phyloP scores from a whole-genome alignment of 1,284 basidiomycete species.

The Leccinum pachyderme region DNA sequence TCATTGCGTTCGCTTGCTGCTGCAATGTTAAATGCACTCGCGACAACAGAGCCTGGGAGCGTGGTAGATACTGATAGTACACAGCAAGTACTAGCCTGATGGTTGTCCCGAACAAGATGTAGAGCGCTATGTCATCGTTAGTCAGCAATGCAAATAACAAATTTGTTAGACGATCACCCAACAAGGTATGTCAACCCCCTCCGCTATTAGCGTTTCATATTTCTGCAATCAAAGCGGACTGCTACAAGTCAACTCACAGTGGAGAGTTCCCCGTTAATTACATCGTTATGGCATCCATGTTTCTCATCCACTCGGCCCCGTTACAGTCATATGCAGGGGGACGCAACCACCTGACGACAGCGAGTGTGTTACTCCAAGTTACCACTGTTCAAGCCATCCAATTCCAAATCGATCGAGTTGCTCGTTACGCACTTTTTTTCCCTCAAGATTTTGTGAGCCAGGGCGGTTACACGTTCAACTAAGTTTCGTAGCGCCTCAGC shows the following conservation, averaged over 20 bases:
- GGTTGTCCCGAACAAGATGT: not conserved
- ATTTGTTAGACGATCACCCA: conserved; percentile 23
- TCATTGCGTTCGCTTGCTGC: conserved; percentile 18
- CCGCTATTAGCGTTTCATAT: conserved; percentile 10
- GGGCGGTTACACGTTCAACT: conserved; percentile 25
- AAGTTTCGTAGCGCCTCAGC: conserved; percentile 25
- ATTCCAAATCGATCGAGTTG: conserved; percentile 25
- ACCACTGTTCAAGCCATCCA: conserved; percentile 3
- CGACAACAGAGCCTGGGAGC: conserved; percentile 19
- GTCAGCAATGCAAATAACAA: conserved; percentile 13
- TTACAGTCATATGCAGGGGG: conserved; percentile 37
- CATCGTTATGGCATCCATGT: conserved; percentile 33
- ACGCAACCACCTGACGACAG: conserved; percentile 26
- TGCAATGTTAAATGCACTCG: conserved; percentile 3
- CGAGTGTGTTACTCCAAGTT: conserved; percentile 11
- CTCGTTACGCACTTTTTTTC: conserved; percentile 7
- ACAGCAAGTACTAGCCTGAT: not conserved
- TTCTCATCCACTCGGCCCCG: conserved; percentile 23
- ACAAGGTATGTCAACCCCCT: conserved; percentile 20
- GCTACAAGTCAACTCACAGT: conserved; percentile 6
- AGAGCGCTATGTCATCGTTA: conserved; percentile 20
- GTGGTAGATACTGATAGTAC: not conserved
- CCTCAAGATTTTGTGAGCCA: conserved; percentile 26
- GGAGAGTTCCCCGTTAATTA: conserved; percentile 35
- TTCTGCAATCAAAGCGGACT: conserved; percentile 6